Evolutionary conservation across 768 basidiomycete genomes (phyloP).

Genomic region (Boletales sp.): DNA sequence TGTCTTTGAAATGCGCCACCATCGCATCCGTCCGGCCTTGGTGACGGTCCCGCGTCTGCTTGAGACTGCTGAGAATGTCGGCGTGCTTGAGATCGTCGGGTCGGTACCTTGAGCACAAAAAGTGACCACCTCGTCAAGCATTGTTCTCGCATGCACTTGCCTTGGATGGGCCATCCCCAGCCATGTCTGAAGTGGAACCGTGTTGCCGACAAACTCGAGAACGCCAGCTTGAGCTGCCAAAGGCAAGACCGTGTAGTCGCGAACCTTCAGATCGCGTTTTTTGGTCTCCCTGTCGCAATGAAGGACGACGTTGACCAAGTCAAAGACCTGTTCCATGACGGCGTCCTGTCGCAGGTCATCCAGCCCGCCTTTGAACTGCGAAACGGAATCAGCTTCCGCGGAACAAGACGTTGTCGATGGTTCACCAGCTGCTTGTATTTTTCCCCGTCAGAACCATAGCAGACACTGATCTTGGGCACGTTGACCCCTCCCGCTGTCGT

Average conservation of each 20-base stretch:
- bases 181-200: slow-evolving; percentile 61
- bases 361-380: slow-evolving; percentile 84
- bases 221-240: slow-evolving; percentile 77
- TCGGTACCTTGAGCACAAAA: slow-evolving; percentile 51
- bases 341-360: slow-evolving; percentile 97
- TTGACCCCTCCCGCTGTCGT: slow-evolving; percentile 73
- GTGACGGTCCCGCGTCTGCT: slow-evolving; percentile 30
- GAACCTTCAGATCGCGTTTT: slow-evolving; percentile 65
- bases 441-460: slow-evolving; percentile 62
- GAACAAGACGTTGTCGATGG: not conserved
- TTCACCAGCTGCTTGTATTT: slow-evolving; percentile 79
- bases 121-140: not conserved
- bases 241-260: slow-evolving; percentile 88
- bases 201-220: slow-evolving; percentile 87
- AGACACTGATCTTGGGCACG: slow-evolving; percentile 74
- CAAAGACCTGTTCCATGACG: slow-evolving; percentile 98
- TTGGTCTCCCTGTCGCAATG: slow-evolving; percentile 69
- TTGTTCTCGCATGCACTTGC: slow-evolving; percentile 35
- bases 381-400: slow-evolving; percentile 2
- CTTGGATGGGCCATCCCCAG: slow-evolving; percentile 56
- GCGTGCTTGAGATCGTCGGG: slow-evolving; percentile 46
- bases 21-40: slow-evolving; percentile 29
- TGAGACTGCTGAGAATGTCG: slow-evolving; percentile 31
- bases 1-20: slow-evolving; percentile 34
- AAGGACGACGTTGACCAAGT: slow-evolving; percentile 79